phyloP scores from a whole-genome alignment of 345 rosid species.

The Arabidopsis suecica region DNA sequence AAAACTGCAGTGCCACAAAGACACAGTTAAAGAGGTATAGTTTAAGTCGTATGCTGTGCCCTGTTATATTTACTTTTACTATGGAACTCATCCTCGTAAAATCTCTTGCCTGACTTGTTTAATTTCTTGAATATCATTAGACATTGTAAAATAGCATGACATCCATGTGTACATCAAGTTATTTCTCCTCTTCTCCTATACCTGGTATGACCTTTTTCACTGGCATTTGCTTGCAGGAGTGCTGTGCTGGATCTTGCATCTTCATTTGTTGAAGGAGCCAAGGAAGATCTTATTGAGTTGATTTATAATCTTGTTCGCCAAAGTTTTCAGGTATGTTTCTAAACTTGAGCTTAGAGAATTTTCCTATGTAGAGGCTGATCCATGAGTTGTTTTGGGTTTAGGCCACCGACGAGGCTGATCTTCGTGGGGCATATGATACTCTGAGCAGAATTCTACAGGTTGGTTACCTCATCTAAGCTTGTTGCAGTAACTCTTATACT shows the following conservation, averaged over 20 bases:
- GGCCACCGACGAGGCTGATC: conserved; percentile 60
- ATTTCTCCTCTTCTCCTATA: background rate
- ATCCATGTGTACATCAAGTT: background rate
- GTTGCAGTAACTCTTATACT: background rate
- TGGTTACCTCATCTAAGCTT: conserved; percentile 31
- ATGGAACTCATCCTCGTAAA: background rate
- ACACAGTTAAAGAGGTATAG: conserved; percentile 61
- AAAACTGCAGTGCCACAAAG: conserved; percentile 39
- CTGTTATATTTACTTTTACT: background rate
- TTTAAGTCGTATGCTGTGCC: background rate
- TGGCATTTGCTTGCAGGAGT: conserved; percentile 47
- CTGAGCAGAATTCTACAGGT: conserved; percentile 81
- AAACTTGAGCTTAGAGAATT: background rate
- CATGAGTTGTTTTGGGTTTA: conserved; percentile 42
- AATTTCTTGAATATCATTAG: background rate
- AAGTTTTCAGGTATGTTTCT: conserved; percentile 61
- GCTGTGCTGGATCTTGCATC: conserved; percentile 71
- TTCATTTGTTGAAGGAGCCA: conserved; percentile 75
- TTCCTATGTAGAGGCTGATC: conserved; percentile 30
- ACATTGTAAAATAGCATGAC: conserved; percentile 15
- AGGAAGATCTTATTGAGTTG: conserved; percentile 66
- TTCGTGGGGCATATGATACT: conserved; percentile 69
- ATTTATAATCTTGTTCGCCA: conserved; percentile 65
- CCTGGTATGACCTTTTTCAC: background rate
- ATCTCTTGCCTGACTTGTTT: conserved; percentile 1